Evolutionary conservation across 2,329 filamentous ascomycete genomes (phyloP).

Genomic region (Alternaria atra): DNA sequence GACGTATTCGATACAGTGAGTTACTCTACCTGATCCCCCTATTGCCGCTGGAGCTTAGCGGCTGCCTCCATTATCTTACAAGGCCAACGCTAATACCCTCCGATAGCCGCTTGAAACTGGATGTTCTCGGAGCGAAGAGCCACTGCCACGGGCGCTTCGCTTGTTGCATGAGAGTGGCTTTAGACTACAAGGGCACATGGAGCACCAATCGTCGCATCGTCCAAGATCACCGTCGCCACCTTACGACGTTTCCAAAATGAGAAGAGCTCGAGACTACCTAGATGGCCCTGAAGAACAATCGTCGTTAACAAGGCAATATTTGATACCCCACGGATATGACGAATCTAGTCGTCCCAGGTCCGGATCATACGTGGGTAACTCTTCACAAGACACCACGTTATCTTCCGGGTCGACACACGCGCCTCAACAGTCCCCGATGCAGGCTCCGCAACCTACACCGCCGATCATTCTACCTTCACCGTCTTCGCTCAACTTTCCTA

Average conservation of each 20-base stretch:
- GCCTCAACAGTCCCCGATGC: constrained; percentile 39
- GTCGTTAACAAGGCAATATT: constrained; percentile 25
- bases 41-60: neutral
- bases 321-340: constrained; percentile 23
- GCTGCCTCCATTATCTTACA: neutral
- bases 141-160: constrained; percentile 36
- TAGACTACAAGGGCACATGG: constrained; percentile 26
- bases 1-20: constrained; percentile 33
- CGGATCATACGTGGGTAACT: constrained; percentile 20
- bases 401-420: constrained; percentile 58
- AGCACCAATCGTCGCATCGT: constrained; percentile 19
- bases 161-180: constrained; percentile 35
- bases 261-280: constrained; percentile 32
- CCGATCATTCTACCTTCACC: constrained; percentile 42
- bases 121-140: constrained; percentile 20
- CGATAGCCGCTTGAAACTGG: constrained; percentile 26
- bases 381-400: constrained; percentile 41
- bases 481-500: constrained; percentile 40
- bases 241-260: constrained; percentile 30
- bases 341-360: constrained; percentile 21
- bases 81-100: constrained; percentile 14
- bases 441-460: constrained; percentile 33
- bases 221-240: constrained; percentile 22
- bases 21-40: constrained; percentile 1
- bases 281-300: constrained; percentile 36